Conservation (phyloP, 2,329 filamentous ascomycete species). For the Colletotrichum truncatum region DNA sequence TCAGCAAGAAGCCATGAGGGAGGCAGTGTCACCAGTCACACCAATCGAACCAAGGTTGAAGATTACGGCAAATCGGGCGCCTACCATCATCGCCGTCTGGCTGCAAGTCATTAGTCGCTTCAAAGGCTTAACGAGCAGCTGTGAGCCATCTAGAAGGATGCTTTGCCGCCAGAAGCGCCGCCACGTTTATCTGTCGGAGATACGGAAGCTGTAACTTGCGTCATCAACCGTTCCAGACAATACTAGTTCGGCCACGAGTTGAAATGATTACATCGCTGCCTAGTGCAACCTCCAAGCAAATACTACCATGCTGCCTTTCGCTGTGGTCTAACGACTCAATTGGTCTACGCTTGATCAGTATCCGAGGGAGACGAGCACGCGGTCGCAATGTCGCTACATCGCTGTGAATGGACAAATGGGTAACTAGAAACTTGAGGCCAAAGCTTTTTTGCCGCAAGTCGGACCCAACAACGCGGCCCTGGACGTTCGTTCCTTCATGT, state of each 20-base stretch:
- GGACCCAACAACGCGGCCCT: slow-evolving; percentile 18
- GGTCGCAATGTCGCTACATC: neutral
- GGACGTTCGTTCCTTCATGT: slow-evolving; percentile 8
- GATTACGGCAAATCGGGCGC: neutral
- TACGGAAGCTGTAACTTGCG: neutral
- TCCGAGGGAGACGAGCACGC: neutral
- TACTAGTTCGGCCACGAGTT: neutral
- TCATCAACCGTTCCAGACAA: neutral
- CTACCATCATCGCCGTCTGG: neutral
- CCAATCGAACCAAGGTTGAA: neutral
- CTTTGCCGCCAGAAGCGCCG: slow-evolving; percentile 8
- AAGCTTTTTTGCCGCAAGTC: neutral
- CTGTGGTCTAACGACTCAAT: too few species aligned
- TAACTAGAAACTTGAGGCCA: neutral
- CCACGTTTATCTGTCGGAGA: neutral
- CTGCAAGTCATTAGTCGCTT: slow-evolving; percentile 9
- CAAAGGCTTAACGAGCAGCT: neutral
- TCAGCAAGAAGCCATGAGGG: neutral
- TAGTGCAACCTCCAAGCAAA: neutral
- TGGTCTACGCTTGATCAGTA: too few species aligned
- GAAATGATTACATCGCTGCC: neutral
- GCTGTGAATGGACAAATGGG: neutral
- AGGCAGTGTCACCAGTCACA: too few species aligned
- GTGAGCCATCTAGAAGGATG: neutral
- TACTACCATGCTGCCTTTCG: neutral